Evolutionary conservation across 2,329 filamentous ascomycete species (phyloP), one percentile per base, ranked within the genome.

Genomic region (Atkinsonella hypoxylon): DNA sequence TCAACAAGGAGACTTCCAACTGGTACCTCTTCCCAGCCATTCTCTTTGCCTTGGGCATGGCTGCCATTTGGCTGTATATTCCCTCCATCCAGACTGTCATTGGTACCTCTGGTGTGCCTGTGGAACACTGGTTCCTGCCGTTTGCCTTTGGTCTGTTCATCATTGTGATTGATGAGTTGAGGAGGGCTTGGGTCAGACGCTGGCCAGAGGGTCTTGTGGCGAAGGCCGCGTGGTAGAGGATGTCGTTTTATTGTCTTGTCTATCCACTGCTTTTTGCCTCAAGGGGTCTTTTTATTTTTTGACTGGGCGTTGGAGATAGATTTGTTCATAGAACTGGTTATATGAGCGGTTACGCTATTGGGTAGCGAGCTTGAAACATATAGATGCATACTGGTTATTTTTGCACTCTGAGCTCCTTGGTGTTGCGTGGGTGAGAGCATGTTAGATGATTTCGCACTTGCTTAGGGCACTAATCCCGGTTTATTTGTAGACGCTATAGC

Each of bases 61-160:
- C 81, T 7, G 76, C 89, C 49, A 76, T 90, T 55, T 85, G 78
- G 78, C 61, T 78, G 13, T 89, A 90, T 59, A 77, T 85, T 1
- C 82, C 83, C 0, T 69, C 73, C 3, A 70, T 90, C 31, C 82
- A 87, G 62, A 60, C 63, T 1, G 72, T 78, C 1, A 67, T 89
- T 1, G 75, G 66, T 17, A 89, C 84, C 0, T 74, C 78, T 0
- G 61, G 67, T 0, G 80, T 90, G 0, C 83, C 85, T 0, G 79
- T 81, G 0, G 85, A 85, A 64, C 73, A 89, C 60, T 91, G 83
- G 78, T 89, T 91, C 63, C 61, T 91, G 47, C 86, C 87, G 0
- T 81, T 85, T 62, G 76, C 81, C 0, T 89, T 89, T 64, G 87
- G 86, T 0, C 43, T 57, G 20, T 59, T 53, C 0, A 71, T 87